Conservation (phyloP, 2,329 filamentous ascomycete genomes). For the Neocucurbitaria cava region DNA sequence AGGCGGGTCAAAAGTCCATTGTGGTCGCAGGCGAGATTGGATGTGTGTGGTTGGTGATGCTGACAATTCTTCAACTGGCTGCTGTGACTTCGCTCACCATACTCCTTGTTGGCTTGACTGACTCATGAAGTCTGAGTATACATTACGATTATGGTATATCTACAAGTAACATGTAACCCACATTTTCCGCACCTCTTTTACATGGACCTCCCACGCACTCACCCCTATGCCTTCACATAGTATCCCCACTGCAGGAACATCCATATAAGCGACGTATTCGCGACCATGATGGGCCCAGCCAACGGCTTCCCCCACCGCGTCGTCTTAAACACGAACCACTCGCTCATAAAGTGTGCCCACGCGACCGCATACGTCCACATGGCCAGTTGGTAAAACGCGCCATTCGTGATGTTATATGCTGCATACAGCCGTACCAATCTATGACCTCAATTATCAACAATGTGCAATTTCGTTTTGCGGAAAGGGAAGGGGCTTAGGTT, state of each 20-base stretch:
- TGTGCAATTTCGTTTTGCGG: not conserved
- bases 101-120: not conserved
- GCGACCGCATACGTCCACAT: slow-evolving; percentile 84
- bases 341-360: slow-evolving; percentile 64
- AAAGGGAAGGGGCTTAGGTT: no score
- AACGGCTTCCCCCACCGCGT: slow-evolving; percentile 69
- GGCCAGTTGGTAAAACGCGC: slow-evolving; percentile 78
- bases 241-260: slow-evolving; percentile 71
- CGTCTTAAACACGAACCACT: slow-evolving; percentile 81
- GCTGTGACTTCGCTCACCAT: not conserved
- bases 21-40: slow-evolving; percentile 1
- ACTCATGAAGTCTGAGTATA: not conserved
- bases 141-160: not conserved
- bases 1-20: slow-evolving; percentile 47
- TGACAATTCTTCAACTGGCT: not conserved
- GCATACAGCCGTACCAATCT: slow-evolving; percentile 79
- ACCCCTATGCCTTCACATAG: slow-evolving; percentile 61
- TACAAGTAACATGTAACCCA: not conserved
- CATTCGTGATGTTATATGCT: slow-evolving; percentile 78
- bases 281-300: slow-evolving; percentile 65
- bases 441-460: not conserved
- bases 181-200: not conserved
- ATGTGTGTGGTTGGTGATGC: slow-evolving; percentile 9
- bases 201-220: not conserved
- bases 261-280: slow-evolving; percentile 64